Evolutionary conservation across 495 filamentous ascomycete genomes (phyloP).

Genomic region (Xylaria scruposa): DNA sequence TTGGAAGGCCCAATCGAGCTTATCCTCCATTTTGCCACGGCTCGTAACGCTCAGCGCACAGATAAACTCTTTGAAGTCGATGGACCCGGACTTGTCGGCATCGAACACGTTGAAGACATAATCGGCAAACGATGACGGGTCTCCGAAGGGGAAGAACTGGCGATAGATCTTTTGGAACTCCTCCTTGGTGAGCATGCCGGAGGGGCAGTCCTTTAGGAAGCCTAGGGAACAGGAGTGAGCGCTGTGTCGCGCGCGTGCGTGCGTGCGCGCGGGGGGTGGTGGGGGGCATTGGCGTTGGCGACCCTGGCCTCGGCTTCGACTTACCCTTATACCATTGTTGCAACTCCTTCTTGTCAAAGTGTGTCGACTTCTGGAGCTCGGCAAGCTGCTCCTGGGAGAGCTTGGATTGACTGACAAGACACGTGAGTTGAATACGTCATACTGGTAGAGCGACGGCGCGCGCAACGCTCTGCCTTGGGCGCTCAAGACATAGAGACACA

Average conservation of each 20-base stretch:
- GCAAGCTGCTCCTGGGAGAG: conserved; percentile 92
- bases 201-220: conserved; percentile 97
- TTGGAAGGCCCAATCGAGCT: conserved; percentile 99
- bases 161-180: conserved; percentile 99
- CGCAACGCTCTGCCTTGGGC: background rate
- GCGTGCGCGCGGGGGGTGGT: background rate
- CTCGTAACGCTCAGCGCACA: conserved; percentile 97
- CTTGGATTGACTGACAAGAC: conserved; percentile 76
- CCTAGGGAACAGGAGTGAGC: conserved; percentile 57
- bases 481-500: background rate
- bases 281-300: background rate
- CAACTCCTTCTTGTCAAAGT: conserved; percentile 99
- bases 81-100: conserved; percentile 92
- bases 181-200: conserved; percentile 93
- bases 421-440: conserved; percentile 11
- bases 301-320: conserved; percentile 30
- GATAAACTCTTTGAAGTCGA: conserved; percentile 99
- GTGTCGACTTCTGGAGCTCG: conserved; percentile 93
- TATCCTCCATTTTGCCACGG: conserved; percentile 98
- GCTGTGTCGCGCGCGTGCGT: background rate
- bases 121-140: conserved; percentile 95
- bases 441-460: background rate
- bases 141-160: conserved; percentile 98
- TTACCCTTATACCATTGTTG: conserved; percentile 99
- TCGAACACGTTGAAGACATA: conserved; percentile 99